Base-by-base conservation (phyloP, 1,284 basidiomycete species). In the Cutaneotrichosporon cyanovorans region DNA sequence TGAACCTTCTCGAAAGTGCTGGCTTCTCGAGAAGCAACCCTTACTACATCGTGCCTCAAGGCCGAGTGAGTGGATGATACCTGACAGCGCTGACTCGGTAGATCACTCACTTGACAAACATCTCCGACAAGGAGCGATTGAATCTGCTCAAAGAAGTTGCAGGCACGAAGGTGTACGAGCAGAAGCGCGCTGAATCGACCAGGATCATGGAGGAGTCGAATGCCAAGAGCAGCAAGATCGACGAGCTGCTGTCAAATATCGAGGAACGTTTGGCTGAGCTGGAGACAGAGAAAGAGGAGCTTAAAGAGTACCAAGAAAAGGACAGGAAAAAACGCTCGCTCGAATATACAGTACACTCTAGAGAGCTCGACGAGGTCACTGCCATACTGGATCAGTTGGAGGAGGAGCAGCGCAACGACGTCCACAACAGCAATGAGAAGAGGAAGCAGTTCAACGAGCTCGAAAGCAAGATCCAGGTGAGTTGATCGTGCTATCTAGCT, bases 11-110 rank as follows among this genome's bases (percentile, higher is more conserved):
- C 22, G 91, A 96, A 69, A 87, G 83, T 60, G 95, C 95, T 0
- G 93, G 95, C 2, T 99, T 99, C 74, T 91, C 87, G 68, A 85
- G 89, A 65, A 87, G 86, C 31, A 98, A 98, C 62, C 95, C 95
- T 0, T 99, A 98, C 73, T 99, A 98, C 65, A 99, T 99, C 55
- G 93, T 98, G 0, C 93, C 93, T 0, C 93, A 98, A 75, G 93
- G 93, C 50, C 77, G 93, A 46, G 90, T 92, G 61, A 69, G 83
- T 77, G 0, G n/a, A 6, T 16, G 2, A 4, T 14, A 10, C 14
- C 9, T 2, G 11, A n/a, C 2, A 3, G 4, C 25, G 5, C 31
- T 31, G 23, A 56, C 59, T 51, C 5, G 40, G n/a, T 40, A 93
- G 85, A 97, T 99, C 61, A 97, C 93, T 0, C 84, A 88, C 25